Base-by-base conservation (phyloP, 2,329 filamentous ascomycete genomes). In the Arthrobotrys sphaeroides region DNA sequence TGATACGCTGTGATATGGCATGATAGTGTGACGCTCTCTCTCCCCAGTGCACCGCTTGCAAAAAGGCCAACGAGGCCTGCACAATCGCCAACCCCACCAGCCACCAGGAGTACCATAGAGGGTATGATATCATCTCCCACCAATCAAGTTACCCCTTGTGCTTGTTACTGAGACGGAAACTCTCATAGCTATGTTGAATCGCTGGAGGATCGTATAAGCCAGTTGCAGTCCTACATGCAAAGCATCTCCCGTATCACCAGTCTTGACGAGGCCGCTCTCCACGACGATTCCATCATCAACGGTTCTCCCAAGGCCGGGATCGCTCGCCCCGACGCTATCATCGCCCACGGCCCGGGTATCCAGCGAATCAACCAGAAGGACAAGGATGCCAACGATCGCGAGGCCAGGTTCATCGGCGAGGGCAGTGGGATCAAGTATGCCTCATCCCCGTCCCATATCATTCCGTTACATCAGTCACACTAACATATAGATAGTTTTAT, bases 81-180 rank as follows among this genome's bases (percentile, higher is more conserved):
- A 77, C 73, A 33, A 77, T 77, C 38, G 65, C 73, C 33, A 77
- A 77, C 59, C 73, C 73, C 13, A 77, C 73, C 12, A 77, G 67
- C 26, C 73, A 77, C 47, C 73, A 77, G 24, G 73, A 77, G 36
- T 77, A 77, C 20, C 73, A 77, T 53, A 49, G 73, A 59, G 73
- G 73, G 73, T 77, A 66, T 47, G 47, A n/a, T 22, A 20, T 24
- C 31, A 55, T 36, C 22, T 12, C 5, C 3, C 28, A 22, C 24
- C 10, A 10, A 24, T 40, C 7, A 38, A 24, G 5, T 45, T 18
- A 22, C 4, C 5, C 42, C 12, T n/a, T n/a, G 3, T 31, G 18
- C 22, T 12, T 45, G 18, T 20, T 22, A 9, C 20, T 55, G 33
- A 16, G 26, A n/a, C n/a, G n/a, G n/a, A n/a, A n/a, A n/a, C n/a